Evolutionary conservation across 768 basidiomycete species (phyloP).

Genomic region (Leccinum uliginosum): DNA sequence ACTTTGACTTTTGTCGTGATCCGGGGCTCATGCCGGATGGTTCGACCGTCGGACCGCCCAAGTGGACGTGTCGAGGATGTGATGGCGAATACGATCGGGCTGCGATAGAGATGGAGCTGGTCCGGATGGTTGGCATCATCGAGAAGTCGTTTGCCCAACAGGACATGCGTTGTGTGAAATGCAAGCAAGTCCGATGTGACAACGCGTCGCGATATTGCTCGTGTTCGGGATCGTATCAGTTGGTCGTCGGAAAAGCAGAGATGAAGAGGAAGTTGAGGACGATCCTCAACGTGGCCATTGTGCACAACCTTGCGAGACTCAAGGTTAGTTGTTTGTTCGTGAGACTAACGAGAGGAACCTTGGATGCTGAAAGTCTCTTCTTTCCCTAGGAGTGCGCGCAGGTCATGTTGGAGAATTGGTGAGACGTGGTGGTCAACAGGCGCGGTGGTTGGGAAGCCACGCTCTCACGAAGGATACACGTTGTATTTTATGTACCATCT

Average conservation of each 20-base stretch:
- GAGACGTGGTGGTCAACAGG: not conserved
- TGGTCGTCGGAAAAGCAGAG: conserved; percentile 71
- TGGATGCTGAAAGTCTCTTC: not conserved
- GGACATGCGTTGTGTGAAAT: conserved; percentile 84
- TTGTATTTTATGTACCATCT: not conserved
- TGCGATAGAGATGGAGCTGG: conserved; percentile 81
- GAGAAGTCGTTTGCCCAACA: conserved; percentile 81
- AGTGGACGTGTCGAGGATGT: conserved; percentile 71
- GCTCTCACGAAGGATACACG: not conserved
- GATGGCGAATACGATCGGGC: conserved; percentile 85
- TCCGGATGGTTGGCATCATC: conserved; percentile 67
- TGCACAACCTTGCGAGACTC: conserved; percentile 63
- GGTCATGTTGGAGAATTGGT: conserved; percentile 36
- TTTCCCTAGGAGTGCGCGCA: conserved; percentile 37
- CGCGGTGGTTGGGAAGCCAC: not conserved
- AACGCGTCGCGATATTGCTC: conserved; percentile 81
- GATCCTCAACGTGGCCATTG: conserved; percentile 76
- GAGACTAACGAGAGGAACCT: not conserved
- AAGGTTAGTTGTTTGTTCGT: conserved; percentile 42
- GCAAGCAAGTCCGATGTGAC: conserved; percentile 87
- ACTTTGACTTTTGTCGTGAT: conserved; percentile 96
- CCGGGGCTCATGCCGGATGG: conserved; percentile 68
- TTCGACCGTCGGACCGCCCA: conserved; percentile 41
- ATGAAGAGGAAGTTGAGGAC: conserved; percentile 69
- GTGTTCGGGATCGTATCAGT: conserved; percentile 82